These are phyloP conservation scores for Aspergillus calidoustus DNA, from an alignment of 2,329 filamentous ascomycete species.

Conservation along the genomic window DNA sequence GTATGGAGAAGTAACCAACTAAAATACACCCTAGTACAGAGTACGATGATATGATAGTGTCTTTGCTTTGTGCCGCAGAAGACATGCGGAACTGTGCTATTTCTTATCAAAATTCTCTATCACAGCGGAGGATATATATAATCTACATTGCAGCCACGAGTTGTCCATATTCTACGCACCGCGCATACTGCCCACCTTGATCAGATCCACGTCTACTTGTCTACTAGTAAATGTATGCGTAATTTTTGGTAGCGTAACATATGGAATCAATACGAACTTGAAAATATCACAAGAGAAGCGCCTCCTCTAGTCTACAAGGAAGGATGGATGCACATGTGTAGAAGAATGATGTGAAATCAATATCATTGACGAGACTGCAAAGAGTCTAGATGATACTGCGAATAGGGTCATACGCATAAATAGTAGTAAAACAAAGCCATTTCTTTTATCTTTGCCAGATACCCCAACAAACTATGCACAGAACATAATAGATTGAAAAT, in stretches of 20 bases:
- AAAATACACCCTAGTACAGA: slow-evolving; percentile 16
- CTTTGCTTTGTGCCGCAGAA: background rate
- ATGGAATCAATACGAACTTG: background rate
- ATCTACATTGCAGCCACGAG: background rate
- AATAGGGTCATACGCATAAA: slow-evolving; percentile 10
- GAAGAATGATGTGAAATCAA: too few relatives aligned
- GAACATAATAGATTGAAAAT: slow-evolving; percentile 8
- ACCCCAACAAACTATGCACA: background rate
- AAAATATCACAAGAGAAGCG: background rate
- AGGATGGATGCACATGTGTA: background rate
- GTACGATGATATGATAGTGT: background rate
- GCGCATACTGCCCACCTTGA: too few relatives aligned
- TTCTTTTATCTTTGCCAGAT: slow-evolving; percentile 11
- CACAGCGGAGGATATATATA: background rate
- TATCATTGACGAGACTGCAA: background rate
- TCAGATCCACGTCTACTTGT: too few relatives aligned
- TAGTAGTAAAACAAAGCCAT: background rate
- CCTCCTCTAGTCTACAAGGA: too few relatives aligned
- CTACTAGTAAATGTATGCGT: too few relatives aligned
- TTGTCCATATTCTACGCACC: too few relatives aligned
- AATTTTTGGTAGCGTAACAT: background rate
- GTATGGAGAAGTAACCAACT: slow-evolving; percentile 18
- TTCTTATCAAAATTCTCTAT: too few relatives aligned
- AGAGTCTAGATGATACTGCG: background rate
- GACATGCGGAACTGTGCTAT: too few relatives aligned